A percentile compares a stretch with the other conserved stretches of the same genome.
Conservation (phyloP, 2,329 filamentous ascomycete genomes). For the Claviceps fusiformis region DNA sequence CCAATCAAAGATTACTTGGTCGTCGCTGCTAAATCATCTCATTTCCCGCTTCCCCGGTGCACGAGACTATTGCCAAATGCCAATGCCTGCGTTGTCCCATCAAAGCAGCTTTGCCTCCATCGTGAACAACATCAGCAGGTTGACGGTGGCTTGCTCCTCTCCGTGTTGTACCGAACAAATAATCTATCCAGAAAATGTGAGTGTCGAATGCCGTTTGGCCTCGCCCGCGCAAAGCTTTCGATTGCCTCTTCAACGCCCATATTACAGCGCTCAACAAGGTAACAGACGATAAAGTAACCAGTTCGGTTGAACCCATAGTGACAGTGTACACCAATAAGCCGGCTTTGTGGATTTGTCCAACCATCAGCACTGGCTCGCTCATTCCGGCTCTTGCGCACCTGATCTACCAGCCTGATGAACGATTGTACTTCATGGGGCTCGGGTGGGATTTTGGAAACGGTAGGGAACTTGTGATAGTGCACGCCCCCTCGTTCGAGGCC, state of each 20-base stretch:
- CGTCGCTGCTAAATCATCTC: too few relatives aligned
- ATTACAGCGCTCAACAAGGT: constrained; percentile 69
- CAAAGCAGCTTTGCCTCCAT: not conserved
- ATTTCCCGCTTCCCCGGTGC: too few relatives aligned
- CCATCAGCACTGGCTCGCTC: constrained; percentile 23
- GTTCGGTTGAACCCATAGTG: constrained; percentile 95
- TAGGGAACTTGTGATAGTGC: constrained; percentile 76
- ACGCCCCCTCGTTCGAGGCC: constrained; percentile 53
- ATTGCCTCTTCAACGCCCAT: constrained; percentile 65
- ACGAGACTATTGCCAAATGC: too few relatives aligned
- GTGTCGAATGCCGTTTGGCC: constrained; percentile 78
- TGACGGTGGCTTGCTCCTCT: constrained; percentile 4
- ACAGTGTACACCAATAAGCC: constrained; percentile 74
- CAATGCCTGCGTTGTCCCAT: not conserved
- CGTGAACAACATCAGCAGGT: not conserved
- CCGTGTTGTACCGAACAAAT: constrained; percentile 55
- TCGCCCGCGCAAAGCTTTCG: constrained; percentile 56
- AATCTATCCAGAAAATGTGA: constrained; percentile 77
- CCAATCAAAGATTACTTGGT: too few relatives aligned
- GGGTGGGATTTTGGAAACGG: constrained; percentile 82
- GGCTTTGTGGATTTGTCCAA: constrained; percentile 22
- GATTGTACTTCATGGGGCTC: constrained; percentile 36
- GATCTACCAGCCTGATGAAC: constrained; percentile 45
- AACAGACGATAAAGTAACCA: constrained; percentile 80
- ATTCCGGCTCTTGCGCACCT: constrained; percentile 40